Base-by-base conservation (phyloP, 2,329 filamentous ascomycete genomes). In the Pestalotiopsis sp. region DNA sequence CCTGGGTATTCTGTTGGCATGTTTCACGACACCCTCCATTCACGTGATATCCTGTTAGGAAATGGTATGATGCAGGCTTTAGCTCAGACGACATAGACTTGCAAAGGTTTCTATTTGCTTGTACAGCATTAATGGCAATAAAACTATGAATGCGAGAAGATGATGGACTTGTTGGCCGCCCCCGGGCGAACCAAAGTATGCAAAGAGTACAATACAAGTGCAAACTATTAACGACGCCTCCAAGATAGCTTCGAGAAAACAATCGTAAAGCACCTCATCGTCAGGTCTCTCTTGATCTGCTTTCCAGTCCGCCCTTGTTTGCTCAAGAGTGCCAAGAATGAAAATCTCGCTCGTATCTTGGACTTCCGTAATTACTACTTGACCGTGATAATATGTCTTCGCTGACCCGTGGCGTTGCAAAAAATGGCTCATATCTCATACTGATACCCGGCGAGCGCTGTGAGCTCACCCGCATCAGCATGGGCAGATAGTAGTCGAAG, bases 401-500 rank as follows among this genome's bases (percentile, higher is more conserved):
- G 20, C 61, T 52, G 7, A 23, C 3, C 17, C 61, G 36, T 39
- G 61, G 27, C 14, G 36, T 13, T 20, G 59, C 5, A 25, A 64
- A 2, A 45, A 39, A 20, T 17, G 61, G 25, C 23, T 20, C 41
- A 25, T 49, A 27, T 11, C 39, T 45, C 39, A 39, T 66, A 39
- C 52, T 66, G 13, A 31, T 41, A 13, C 49, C 20, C 20, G 64
- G 60, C 7, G 56, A 66, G 64, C 52, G 64, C 25, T 59, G 64
- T 17, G 61, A 68, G 36, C 57, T 58, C 41, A 52, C 25, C 31
- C 68, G 39, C 60, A 69, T 65, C 39, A 67, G 59, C 52, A 67
- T 60, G 60, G 70, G 56, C 66, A 66, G 49, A 31, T 45, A 57
- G 49, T 49, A 70, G 27, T 68, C 67, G 56, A 67, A 66, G 1